phyloP scores from a whole-genome alignment of 2,329 filamentous ascomycete species.

The Didymellaceae sp. region DNA sequence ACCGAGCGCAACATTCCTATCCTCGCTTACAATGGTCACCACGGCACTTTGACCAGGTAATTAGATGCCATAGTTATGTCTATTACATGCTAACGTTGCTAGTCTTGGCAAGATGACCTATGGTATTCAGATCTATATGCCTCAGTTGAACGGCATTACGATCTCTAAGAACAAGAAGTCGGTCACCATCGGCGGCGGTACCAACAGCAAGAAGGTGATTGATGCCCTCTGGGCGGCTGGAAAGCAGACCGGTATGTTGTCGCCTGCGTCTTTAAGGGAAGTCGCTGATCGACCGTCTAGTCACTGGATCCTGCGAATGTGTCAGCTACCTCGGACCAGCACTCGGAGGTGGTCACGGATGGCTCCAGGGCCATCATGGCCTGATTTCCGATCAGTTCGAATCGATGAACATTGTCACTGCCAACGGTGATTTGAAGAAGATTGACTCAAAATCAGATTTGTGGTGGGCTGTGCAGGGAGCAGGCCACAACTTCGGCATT shows the following conservation, averaged over 20 bases:
- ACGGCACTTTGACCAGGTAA: slow-evolving; percentile 56
- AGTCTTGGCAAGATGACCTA: slow-evolving; percentile 57
- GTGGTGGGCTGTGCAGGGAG: slow-evolving; percentile 64
- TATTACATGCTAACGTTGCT: too few relatives aligned
- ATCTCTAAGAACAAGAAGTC: slow-evolving; percentile 54
- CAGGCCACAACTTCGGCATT: slow-evolving; percentile 66
- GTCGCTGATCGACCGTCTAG: slow-evolving; percentile 14
- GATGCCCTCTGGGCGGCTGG: slow-evolving; percentile 58
- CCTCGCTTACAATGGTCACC: slow-evolving; percentile 60
- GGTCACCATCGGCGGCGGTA: slow-evolving; percentile 59
- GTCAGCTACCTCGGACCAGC: slow-evolving; percentile 57
- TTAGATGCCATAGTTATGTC: too few relatives aligned
- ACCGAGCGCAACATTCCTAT: slow-evolving; percentile 57
- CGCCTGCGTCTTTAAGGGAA: not conserved
- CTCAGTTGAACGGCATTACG: slow-evolving; percentile 53
- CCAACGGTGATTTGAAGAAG: slow-evolving; percentile 54
- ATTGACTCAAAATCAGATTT: slow-evolving; percentile 55
- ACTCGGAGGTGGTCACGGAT: slow-evolving; percentile 65
- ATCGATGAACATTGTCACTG: slow-evolving; percentile 60
- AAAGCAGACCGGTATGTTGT: slow-evolving; percentile 56
- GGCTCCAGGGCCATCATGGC: slow-evolving; percentile 61
- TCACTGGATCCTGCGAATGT: slow-evolving; percentile 57
- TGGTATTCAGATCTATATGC: slow-evolving; percentile 60
- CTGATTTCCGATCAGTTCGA: slow-evolving; percentile 62
- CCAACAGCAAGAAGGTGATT: slow-evolving; percentile 54